Conservation (phyloP, 352 stramenopile genomes). For the Phytopythium helicoides region DNA sequence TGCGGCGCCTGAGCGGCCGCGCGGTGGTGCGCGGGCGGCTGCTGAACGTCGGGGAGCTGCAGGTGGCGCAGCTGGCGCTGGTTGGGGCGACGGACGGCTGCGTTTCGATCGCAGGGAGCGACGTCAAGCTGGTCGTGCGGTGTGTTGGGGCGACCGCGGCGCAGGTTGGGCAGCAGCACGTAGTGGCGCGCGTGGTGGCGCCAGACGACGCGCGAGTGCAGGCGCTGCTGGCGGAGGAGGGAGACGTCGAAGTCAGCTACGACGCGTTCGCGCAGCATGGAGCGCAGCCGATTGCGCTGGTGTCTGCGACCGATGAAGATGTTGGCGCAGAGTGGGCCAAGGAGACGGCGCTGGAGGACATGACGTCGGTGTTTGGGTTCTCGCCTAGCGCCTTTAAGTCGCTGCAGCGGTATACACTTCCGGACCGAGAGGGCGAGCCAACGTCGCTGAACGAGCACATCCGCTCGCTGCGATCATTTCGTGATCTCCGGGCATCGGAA, state of each 20-base stretch:
- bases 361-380: conserved; percentile 9
- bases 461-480: not conserved
- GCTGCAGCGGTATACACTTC: not conserved
- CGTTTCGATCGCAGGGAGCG: conserved; percentile 1
- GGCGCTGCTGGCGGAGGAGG: not conserved
- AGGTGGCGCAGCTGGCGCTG: conserved; percentile 22
- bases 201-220: not conserved
- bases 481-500: conserved; percentile 4
- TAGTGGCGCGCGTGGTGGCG: conserved; percentile 7
- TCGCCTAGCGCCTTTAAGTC: not conserved
- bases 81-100: not conserved
- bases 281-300: not conserved
- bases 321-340: not conserved
- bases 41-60: conserved; percentile 42
- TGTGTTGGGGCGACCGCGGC: conserved; percentile 9
- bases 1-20: conserved; percentile 23
- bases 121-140: conserved; percentile 15
- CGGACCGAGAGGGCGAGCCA: not conserved
- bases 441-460: conserved; percentile 2
- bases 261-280: not conserved
- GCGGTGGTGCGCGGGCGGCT: conserved; percentile 35
- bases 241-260: not conserved
- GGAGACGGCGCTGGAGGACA: conserved; percentile 1
- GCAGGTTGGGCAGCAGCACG: conserved; percentile 10
- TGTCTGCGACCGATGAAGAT: not conserved